Base-by-base conservation (phyloP, 192 early-diverging fungal genomes). In the Spizellomyces sp. region DNA sequence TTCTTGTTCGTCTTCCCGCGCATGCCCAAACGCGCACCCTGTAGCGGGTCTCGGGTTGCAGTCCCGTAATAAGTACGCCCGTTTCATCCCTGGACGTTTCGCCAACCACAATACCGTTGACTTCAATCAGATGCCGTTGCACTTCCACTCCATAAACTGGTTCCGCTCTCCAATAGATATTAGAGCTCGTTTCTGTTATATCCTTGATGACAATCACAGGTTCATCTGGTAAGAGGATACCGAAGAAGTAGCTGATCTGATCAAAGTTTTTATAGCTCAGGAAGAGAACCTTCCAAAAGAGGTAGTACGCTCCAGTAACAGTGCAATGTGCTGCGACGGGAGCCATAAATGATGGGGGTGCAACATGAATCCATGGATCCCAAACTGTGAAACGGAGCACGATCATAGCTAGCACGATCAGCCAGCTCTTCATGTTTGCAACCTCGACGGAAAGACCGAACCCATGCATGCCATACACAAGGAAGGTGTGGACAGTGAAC, bases 321-420 rank as follows among this genome's bases (percentile, higher is more conserved):
- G 69, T 62, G 62, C 80, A 81, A 64, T 81, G 79, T 2, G 77
- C 79, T 8, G 79, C 80, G 41, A 81, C 55, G 3, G 77, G 75
- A 43, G 60, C 19, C 65, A 81, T 27, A 41, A 77, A 76, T 45
- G 66, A n/a, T 14, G 78, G 74, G 41, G 78, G 78, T 7, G 74
- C 10, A 2, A n/a, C 14, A n/a, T 62, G 9, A 14, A 27, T 12
- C 79, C 64, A 60, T 10, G 77, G 77, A 69, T 78, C 71, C 78
- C 78, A 81, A 46, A 83, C 46, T 27, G 79, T 77, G 55, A 81
- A 83, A n/a, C 80, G 68, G 45, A 81, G 57, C 9, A 71, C 46
- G 2, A 81, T 44, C 62, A 81, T 74, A 36, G 66, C 60, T n/a
- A 66, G 14, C 12, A 75, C 27, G 8, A 80, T 22, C 14, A 81